These are phyloP conservation scores for Suillus lakei DNA, from an alignment of 768 basidiomycete genomes.

Conservation along the genomic window DNA sequence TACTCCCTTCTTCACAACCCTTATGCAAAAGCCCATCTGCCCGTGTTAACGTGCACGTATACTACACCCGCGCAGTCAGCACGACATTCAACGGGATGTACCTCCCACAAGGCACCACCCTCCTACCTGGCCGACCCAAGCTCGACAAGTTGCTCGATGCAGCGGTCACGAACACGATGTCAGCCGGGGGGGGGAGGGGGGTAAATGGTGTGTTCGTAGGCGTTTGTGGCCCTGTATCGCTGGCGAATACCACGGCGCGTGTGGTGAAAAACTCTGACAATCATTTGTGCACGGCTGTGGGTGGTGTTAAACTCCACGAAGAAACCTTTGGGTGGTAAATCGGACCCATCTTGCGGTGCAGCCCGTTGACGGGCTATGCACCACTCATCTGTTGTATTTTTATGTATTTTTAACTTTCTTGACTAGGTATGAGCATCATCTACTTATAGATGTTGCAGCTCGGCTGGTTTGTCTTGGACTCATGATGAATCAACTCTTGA, in stretches of 20 bases:
- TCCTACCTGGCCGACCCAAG: constrained; percentile 61
- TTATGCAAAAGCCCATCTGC: constrained; percentile 38
- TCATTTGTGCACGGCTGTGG: constrained; percentile 37
- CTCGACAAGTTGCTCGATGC: constrained; percentile 51
- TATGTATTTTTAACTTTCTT: not conserved
- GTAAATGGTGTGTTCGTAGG: constrained; percentile 44
- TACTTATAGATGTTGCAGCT: not conserved
- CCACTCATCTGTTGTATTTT: not conserved
- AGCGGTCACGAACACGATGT: constrained; percentile 49
- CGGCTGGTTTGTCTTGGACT: not conserved
- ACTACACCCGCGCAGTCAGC: constrained; percentile 48
- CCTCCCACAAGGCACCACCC: constrained; percentile 44
- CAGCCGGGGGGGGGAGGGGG: constrained; percentile 43
- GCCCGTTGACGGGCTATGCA: not conserved
- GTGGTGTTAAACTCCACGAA: constrained; percentile 47
- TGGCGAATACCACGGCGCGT: constrained; percentile 42
- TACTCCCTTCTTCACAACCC: constrained; percentile 41
- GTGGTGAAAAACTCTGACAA: constrained; percentile 41
- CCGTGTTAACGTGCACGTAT: constrained; percentile 44
- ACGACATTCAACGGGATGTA: constrained; percentile 35
- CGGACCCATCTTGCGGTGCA: not conserved
- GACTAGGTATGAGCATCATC: not conserved
- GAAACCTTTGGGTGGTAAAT: constrained; percentile 39
- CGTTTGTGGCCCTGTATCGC: constrained; percentile 45
- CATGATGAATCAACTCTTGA: not conserved